These are phyloP conservation scores for Adansonia grandidieri DNA, from an alignment of 441 rosid species.

Conservation along the genomic window DNA sequence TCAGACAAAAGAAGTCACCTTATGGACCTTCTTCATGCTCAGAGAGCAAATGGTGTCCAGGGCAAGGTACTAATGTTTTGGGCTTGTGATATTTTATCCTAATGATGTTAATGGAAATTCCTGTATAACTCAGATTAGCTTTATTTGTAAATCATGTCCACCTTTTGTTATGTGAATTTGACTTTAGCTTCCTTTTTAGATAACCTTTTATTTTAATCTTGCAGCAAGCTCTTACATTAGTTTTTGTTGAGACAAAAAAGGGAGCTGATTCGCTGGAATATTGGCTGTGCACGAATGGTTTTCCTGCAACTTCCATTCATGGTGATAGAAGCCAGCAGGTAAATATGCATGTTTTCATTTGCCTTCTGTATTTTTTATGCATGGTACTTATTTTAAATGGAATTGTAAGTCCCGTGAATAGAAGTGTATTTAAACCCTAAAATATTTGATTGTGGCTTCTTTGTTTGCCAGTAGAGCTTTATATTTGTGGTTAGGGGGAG, in stretches of 20 bases:
- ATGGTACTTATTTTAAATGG: background rate
- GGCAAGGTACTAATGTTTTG: constrained; percentile 60
- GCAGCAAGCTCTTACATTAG: constrained; percentile 91
- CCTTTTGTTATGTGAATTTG: background rate
- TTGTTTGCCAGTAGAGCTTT: background rate
- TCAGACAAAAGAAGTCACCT: constrained; percentile 31
- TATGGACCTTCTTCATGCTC: constrained; percentile 98
- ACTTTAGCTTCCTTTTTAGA: background rate
- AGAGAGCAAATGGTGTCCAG: constrained; percentile 68
- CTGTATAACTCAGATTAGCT: background rate
- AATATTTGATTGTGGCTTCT: background rate
- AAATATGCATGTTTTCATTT: background rate
- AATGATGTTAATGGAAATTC: background rate
- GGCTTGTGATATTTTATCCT: background rate
- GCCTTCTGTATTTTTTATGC: background rate
- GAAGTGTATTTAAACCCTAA: background rate
- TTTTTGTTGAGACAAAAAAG: constrained; percentile 96
- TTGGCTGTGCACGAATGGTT: constrained; percentile 80
- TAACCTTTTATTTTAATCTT: constrained; percentile 25
- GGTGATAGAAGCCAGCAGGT: constrained; percentile 97
- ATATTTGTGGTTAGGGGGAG: too few species aligned
- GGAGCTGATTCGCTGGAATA: constrained; percentile 90
- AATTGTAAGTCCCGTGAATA: too few species aligned
- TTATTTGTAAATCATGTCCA: background rate
- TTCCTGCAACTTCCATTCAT: constrained; percentile 88